Percentiles rank a stretch among this genome's conserved stretches.
Conservation (phyloP, 2,329 filamentous ascomycete genomes). For the Botrytis paeoniae region DNA sequence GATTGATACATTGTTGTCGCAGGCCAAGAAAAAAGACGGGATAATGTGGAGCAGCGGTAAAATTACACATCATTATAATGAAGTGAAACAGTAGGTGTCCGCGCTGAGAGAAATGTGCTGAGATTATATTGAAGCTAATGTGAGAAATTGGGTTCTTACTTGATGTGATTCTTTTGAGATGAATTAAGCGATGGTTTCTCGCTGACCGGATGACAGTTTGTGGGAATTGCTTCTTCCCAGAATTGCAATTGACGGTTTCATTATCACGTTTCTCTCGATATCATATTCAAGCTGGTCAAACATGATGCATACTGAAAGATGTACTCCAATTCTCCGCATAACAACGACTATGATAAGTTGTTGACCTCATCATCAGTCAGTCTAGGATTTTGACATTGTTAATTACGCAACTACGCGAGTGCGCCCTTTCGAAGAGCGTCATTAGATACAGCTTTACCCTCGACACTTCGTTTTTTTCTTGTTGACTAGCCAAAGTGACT, state of each 20-base stretch:
- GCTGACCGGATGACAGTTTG: rapidly evolving
- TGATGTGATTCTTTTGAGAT: no score
- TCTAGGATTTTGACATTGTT: not conserved
- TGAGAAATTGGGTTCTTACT: no score
- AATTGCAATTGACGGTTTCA: not conserved
- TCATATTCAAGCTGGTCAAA: not conserved
- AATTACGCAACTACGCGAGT: not conserved
- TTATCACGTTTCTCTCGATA: not conserved
- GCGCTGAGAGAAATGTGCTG: no score
- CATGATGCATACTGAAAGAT: not conserved
- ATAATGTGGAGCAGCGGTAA: rapidly evolving
- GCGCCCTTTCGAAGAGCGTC: not conserved
- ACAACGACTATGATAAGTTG: rapidly evolving
- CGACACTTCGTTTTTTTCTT: rapidly evolving
- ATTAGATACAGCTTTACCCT: not conserved
- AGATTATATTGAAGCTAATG: no score
- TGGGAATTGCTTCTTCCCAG: not conserved
- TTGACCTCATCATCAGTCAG: not conserved
- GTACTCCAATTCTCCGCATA: rapidly evolving
- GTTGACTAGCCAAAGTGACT: not conserved
- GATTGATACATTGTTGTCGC: no score
- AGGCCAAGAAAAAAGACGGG: no score
- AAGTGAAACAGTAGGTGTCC: rapidly evolving
- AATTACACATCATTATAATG: no score
- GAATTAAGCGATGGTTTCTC: no score